These are phyloP conservation scores for Miamiensis avidus DNA, from an alignment of 169 alveolate genomes.

Conservation along the genomic window DNA sequence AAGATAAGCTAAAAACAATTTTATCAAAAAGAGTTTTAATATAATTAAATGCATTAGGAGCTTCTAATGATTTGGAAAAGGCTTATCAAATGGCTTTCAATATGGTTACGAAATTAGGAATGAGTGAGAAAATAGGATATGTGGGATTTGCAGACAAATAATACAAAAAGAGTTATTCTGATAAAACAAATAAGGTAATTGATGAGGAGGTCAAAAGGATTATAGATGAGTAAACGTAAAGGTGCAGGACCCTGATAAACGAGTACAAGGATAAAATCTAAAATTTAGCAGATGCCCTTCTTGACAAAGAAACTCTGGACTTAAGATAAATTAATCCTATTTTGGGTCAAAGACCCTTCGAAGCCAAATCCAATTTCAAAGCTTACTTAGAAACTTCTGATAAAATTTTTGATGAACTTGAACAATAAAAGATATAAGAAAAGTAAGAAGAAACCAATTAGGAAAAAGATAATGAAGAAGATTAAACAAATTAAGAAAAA, in stretches of 20 bases:
- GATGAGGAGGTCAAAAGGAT: conserved; percentile 26
- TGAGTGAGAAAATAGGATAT: conserved; percentile 70
- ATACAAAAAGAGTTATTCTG: conserved; percentile 12
- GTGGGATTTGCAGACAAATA: background rate
- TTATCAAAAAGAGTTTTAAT: conserved; percentile 50
- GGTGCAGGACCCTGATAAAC: background rate
- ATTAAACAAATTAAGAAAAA: background rate
- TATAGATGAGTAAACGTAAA: conserved; percentile 14
- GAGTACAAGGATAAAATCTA: conserved; percentile 24
- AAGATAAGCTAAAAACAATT: conserved; percentile 82
- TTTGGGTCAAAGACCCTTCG: conserved; percentile 41
- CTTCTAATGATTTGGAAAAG: conserved; percentile 6
- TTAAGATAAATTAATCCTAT: conserved; percentile 1
- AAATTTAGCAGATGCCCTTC: background rate
- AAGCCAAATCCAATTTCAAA: conserved; percentile 38
- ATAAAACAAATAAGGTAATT: conserved; percentile 29
- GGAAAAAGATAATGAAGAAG: background rate
- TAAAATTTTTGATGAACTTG: background rate
- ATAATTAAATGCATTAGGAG: background rate
- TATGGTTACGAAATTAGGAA: conserved; percentile 92
- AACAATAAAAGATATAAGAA: background rate
- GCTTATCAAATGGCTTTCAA: conserved; percentile 84
- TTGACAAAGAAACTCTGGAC: conserved; percentile 27
- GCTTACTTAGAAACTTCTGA: conserved; percentile 19
- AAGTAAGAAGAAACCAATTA: background rate